Evolutionary conservation across 805 yeast genomes (phyloP).

Genomic region (Ogataea paraovalis): DNA sequence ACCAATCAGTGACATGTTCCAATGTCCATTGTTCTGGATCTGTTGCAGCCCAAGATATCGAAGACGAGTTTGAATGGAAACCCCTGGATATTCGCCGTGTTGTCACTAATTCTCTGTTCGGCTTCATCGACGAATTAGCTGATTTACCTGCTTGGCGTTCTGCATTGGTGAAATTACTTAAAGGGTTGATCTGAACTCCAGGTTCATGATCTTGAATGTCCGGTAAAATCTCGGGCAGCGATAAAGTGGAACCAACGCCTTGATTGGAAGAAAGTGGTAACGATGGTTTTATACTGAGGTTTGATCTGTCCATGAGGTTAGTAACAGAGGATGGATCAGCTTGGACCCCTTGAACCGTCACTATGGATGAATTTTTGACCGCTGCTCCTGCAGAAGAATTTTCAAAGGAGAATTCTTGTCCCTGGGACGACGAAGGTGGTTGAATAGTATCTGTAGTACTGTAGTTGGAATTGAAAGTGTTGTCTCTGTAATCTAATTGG

Average conservation of each 20-base stretch:
- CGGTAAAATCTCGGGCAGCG: neutral
- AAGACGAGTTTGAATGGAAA: conserved; percentile 20
- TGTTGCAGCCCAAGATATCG: conserved; percentile 44
- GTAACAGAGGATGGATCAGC: neutral
- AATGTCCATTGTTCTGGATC: conserved; percentile 67
- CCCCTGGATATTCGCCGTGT: conserved; percentile 14
- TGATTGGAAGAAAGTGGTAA: neutral
- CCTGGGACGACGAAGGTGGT: neutral
- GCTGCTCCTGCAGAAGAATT: neutral
- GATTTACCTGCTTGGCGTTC: neutral
- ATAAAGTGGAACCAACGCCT: neutral
- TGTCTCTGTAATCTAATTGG: neutral
- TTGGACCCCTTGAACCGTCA: neutral
- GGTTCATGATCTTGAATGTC: neutral
- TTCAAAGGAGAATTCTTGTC: conserved; percentile 11
- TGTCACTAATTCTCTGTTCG: conserved; percentile 2
- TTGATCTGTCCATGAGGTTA: neutral
- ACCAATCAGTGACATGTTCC: conserved; percentile 65
- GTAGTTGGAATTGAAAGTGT: neutral
- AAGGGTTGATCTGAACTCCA: no score
- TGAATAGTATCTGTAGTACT: neutral
- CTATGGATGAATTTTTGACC: neutral
- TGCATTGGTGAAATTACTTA: neutral
- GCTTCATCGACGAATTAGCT: neutral
- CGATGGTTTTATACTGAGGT: neutral